These are phyloP conservation scores for Myrica gale DNA, from an alignment of 306 rosid species.

Conservation along the genomic window DNA sequence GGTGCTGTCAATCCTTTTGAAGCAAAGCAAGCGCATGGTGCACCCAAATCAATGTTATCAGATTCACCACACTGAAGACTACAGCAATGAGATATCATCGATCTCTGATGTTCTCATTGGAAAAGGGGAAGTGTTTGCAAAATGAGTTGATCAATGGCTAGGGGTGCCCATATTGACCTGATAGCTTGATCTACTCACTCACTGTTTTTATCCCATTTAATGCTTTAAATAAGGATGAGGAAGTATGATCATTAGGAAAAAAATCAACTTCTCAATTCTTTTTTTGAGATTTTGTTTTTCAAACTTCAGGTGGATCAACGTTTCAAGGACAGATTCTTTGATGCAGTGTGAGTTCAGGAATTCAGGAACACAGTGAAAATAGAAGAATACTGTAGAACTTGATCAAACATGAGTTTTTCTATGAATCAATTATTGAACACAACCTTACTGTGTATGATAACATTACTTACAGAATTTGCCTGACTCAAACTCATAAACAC, in stretches of 20 bases:
- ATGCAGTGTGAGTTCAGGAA: no score
- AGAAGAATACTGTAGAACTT: not conserved
- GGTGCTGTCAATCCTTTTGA: constrained; percentile 48
- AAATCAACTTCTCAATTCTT: not conserved
- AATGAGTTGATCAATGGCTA: not conserved
- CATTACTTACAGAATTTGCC: not conserved
- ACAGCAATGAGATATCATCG: not conserved
- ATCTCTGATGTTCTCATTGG: not conserved
- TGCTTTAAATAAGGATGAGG: not conserved
- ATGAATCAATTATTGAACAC: not conserved
- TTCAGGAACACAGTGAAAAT: not conserved
- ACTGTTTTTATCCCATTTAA: not conserved
- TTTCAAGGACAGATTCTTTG: not conserved
- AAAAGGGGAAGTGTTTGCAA: not conserved
- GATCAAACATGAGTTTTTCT: not conserved
- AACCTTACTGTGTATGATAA: not conserved
- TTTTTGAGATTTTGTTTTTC: not conserved
- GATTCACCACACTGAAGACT: not conserved
- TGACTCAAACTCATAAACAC: not conserved
- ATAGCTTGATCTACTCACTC: not conserved
- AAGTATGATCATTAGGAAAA: no score
- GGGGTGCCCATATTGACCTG: not conserved
- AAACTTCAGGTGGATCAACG: not conserved
- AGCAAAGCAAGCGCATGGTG: constrained; percentile 36
- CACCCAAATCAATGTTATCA: not conserved